Conservation (phyloP, 805 yeast species). For the Wickerhamiella galacta region DNA sequence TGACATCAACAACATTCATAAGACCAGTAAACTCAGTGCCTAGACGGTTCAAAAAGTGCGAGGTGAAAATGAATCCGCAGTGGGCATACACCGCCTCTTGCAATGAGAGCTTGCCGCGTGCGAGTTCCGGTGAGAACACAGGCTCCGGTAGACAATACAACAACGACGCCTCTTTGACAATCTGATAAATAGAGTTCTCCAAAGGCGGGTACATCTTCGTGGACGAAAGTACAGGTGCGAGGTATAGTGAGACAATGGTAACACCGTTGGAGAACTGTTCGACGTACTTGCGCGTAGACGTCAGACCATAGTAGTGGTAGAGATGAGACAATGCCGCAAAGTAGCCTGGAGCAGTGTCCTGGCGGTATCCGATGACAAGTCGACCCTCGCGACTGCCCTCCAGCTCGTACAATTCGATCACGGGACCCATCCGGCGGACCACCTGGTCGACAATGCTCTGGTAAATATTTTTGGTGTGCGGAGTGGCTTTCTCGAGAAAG, state of each 20-base stretch:
- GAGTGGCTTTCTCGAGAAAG: conserved; percentile 61
- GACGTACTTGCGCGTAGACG: conserved; percentile 75
- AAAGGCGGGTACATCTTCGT: conserved; percentile 27
- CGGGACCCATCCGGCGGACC: conserved; percentile 73
- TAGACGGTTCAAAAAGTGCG: conserved; percentile 85
- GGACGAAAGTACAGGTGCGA: conserved; percentile 29
- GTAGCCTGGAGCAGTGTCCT: conserved; percentile 69
- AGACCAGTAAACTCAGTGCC: conserved; percentile 77
- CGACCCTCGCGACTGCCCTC: conserved; percentile 73
- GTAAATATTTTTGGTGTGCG: conserved; percentile 64
- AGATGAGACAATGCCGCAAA: conserved; percentile 74
- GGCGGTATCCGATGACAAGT: conserved; percentile 74
- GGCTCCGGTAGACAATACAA: conserved; percentile 83
- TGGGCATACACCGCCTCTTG: conserved; percentile 94
- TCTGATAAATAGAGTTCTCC: conserved; percentile 71
- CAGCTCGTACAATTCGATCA: conserved; percentile 68
- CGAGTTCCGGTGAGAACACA: conserved; percentile 57
- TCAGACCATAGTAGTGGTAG: conserved; percentile 75
- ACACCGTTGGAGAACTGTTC: conserved; percentile 86
- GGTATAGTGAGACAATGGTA: conserved; percentile 73
- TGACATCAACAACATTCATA: conserved; percentile 43
- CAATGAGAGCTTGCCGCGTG: conserved; percentile 62
- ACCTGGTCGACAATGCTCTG: conserved; percentile 54
- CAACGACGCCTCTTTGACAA: conserved; percentile 84
- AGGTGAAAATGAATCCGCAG: conserved; percentile 78